Evolutionary conservation across 495 filamentous ascomycete genomes (phyloP), one percentile per base, ranked within the genome.

Genomic region (Aspergillus ellipticus): DNA sequence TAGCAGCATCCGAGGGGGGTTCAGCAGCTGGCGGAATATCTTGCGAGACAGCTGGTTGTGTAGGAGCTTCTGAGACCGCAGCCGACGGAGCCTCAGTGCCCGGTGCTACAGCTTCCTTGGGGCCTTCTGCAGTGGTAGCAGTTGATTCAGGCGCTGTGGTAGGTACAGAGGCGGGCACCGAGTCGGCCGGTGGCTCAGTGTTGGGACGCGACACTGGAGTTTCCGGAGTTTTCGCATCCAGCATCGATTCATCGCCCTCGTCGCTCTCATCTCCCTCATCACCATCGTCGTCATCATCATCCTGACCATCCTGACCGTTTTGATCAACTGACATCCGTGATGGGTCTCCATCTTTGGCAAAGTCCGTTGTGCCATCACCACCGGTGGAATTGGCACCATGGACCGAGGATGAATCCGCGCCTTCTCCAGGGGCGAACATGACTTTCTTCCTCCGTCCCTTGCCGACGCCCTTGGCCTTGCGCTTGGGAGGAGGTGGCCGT

Each of bases 401-500:
- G 15, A 74, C 63, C 35, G 59, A 48, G 9, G 68, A 49, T 50
- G 66, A 72, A 55, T 79, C 76, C 0, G 61, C 62, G 29, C 78
- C 66, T 47, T 74, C 73, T 31, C 74, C 75, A 49, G 74, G 64
- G 15, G 71, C 74, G 71, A 81, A 70, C 78, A 75, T 68, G 62
- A 83, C 66, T 70, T 84, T 87, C 78, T 86, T 86, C 71, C 83
- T 88, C 29, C 86, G 76, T 10, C 86, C 86, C 45, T 85, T 82
- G 4, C 85, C 85, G 21, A 82, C 75, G 0, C 85, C 85, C 68
- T 85, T 90, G 1, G 79, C 74, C 74, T 91, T 92, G 61, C 87
- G 80, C 67, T 87, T 91, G 0, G 87, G 85, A 7, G 89, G 88
- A 16, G 90, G 89, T 17, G 88, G 85, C 51, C 85, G 83, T 64